These are phyloP conservation scores for Spathaspora sp. DNA, from an alignment of 1,139 yeast species.

Conservation along the genomic window DNA sequence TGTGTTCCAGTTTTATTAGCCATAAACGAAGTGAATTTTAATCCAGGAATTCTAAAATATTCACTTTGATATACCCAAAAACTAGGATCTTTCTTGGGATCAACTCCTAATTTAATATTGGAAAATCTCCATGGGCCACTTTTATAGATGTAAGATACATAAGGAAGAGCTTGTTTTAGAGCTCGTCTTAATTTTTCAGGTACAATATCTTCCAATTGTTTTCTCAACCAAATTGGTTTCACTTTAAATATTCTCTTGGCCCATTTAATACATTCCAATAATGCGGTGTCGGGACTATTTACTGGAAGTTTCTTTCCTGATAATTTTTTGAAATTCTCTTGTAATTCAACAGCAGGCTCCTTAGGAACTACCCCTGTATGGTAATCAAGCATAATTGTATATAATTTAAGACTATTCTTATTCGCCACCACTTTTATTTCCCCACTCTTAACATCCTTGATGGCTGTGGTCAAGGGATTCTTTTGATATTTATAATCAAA, in stretches of 20 bases:
- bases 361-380: conserved; percentile 28
- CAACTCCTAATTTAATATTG: conserved; percentile 75
- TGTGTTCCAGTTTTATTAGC: conserved; percentile 8
- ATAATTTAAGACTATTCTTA: conserved; percentile 40
- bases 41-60: conserved; percentile 61
- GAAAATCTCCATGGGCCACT: conserved; percentile 97
- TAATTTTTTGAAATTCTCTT: conserved; percentile 31
- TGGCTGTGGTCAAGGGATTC: conserved; percentile 52
- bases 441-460: conserved; percentile 66
- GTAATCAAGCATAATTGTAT: conserved; percentile 45
- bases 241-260: conserved; percentile 55
- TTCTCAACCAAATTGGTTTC: conserved; percentile 86
- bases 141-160: conserved; percentile 74
- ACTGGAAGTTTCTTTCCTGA: conserved; percentile 18
- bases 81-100: conserved; percentile 59
- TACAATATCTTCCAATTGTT: conserved; percentile 63
- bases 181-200: conserved; percentile 52
- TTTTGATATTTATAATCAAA: conserved; percentile 54
- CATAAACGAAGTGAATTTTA: conserved; percentile 17
- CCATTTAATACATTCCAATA: conserved; percentile 52
- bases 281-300: conserved; percentile 28
- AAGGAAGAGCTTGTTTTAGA: conserved; percentile 77
- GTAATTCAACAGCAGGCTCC: conserved; percentile 37
- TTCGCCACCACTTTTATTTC: conserved; percentile 42
- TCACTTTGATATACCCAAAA: conserved; percentile 80